Evolutionary conservation across 2,329 filamentous ascomycete species (phyloP).

Genomic region (Claviceps pazoutovae): DNA sequence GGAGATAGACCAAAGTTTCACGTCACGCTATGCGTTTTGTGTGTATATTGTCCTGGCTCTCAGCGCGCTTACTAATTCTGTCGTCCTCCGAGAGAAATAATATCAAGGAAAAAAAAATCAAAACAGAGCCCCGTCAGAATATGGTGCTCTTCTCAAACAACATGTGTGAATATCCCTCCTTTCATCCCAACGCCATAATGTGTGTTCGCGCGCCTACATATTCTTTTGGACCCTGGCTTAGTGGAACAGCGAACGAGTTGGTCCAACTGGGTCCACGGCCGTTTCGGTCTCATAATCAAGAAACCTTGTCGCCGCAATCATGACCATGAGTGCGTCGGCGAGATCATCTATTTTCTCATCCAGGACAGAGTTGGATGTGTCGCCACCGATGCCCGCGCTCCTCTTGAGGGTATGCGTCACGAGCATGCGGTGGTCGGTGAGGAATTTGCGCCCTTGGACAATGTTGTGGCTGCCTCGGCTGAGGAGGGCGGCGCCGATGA

Average conservation of each 20-base stretch:
- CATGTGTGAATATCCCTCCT: neutral
- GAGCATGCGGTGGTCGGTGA: constrained; percentile 68
- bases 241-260: constrained; percentile 26
- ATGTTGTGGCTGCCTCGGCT: constrained; percentile 73
- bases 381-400: constrained; percentile 59
- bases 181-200: constrained; percentile 12
- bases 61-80: no score
- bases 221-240: constrained; percentile 10
- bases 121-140: neutral
- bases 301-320: constrained; percentile 73
- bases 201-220: constrained; percentile 2
- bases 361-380: constrained; percentile 24
- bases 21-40: no score
- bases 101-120: neutral
- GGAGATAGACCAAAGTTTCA: no score
- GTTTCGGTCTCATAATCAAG: constrained; percentile 45
- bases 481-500: constrained; percentile 71
- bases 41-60: no score
- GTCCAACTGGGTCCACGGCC: constrained; percentile 18
- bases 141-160: neutral
- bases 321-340: constrained; percentile 70
- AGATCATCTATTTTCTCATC: constrained; percentile 58
- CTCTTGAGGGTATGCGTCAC: constrained; percentile 86
- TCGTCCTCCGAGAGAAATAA: neutral
- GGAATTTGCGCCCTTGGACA: constrained; percentile 63